A percentile compares a stretch with the other conserved stretches of the same genome.
phyloP scores from a whole-genome alignment of 2,329 filamentous ascomycete genomes.

The Myriosclerotinia curreyana region DNA sequence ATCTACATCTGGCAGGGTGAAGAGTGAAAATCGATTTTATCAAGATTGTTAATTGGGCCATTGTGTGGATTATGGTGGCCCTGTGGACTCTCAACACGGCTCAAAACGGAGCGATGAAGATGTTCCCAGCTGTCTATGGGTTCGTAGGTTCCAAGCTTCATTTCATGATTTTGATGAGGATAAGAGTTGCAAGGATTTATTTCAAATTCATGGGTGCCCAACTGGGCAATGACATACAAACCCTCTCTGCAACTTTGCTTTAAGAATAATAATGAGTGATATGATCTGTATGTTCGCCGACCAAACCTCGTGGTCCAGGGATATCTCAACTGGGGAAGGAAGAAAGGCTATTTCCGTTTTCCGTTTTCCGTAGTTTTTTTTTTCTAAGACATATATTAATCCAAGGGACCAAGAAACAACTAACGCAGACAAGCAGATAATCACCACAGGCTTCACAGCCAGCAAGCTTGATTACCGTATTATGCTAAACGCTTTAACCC shows the following conservation, averaged over 20 bases:
- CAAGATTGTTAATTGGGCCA: constrained; percentile 2
- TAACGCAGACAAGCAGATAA: neutral
- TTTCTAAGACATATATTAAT: constrained; percentile 14
- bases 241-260: neutral
- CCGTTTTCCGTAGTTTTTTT: constrained; percentile 4
- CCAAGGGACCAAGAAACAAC: constrained; percentile 1
- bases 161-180: neutral
- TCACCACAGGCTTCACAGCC: neutral
- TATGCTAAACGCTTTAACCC: constrained; percentile 8
- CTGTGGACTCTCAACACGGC: constrained; percentile 7
- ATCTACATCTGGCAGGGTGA: constrained; percentile 3
- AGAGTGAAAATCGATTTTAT: too few species aligned
- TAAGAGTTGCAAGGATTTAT: neutral
- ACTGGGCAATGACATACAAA: neutral
- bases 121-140: constrained; percentile 8
- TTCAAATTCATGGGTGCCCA: neutral
- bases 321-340: constrained; percentile 6
- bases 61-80: neutral
- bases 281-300: constrained; percentile 17
- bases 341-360: constrained; percentile 8
- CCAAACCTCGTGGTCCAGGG: constrained; percentile 15
- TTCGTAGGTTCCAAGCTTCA: neutral
- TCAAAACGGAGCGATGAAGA: constrained; percentile 2
- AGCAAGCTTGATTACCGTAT: constrained; percentile 1
- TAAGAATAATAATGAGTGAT: neutral